Evolutionary conservation across 192 early-diverging fungal species (phyloP).

Genomic region (Entophlyctis luteolus): DNA sequence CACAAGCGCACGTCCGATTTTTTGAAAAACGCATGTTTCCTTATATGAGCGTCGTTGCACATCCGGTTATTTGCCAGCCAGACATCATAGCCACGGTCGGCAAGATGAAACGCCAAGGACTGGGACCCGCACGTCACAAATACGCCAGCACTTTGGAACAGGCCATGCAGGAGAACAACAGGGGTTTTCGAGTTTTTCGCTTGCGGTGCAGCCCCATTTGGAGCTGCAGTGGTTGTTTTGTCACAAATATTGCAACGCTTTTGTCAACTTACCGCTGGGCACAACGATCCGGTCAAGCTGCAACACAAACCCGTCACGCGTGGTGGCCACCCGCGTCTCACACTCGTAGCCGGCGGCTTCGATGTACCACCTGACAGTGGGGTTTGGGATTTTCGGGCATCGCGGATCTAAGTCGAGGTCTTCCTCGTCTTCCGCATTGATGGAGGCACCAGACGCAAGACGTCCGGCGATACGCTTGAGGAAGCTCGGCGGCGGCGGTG

Average conservation of each 20-base stretch:
- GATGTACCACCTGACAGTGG: constrained; percentile 9
- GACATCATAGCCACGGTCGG: constrained; percentile 28
- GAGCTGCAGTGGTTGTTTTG: neutral
- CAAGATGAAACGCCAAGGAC: constrained; percentile 34
- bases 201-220: neutral
- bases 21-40: constrained; percentile 16
- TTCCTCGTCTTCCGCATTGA: neutral
- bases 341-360: neutral
- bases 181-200: constrained; percentile 17
- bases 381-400: neutral
- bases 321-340: neutral
- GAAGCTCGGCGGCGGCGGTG: neutral
- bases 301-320: constrained; percentile 16
- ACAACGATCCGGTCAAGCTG: neutral
- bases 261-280: too few species aligned
- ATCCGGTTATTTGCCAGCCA: constrained; percentile 32
- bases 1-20: constrained; percentile 19
- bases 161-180: constrained; percentile 35
- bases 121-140: constrained; percentile 20
- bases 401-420: neutral
- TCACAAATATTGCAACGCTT: neutral
- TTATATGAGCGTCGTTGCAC: neutral
- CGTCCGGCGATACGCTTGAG: constrained; percentile 6
- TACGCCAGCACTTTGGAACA: constrained; percentile 34
- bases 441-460: neutral